Percentiles rank a stretch among this genome's conserved stretches.
Conservation (phyloP, 805 yeast species). For the Grigorovia humatica region DNA sequence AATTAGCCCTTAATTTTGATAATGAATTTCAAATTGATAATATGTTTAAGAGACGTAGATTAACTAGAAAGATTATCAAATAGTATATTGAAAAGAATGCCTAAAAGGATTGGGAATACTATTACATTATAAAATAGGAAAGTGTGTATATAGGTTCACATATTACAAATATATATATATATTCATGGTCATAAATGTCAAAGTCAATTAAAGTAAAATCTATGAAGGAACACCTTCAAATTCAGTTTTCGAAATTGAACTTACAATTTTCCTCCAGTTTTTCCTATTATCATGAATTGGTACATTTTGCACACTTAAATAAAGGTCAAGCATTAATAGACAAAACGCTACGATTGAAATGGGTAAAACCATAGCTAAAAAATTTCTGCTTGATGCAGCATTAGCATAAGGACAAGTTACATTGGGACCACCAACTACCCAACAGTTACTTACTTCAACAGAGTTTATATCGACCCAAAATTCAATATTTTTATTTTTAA, state of each 20-base stretch:
- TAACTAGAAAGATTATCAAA: conserved; percentile 42
- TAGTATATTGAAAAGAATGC: conserved; percentile 20
- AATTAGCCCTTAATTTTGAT: conserved; percentile 27
- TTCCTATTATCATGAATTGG: conserved; percentile 67
- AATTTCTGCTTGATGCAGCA: conserved; percentile 42
- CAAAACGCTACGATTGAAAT: conserved; percentile 48
- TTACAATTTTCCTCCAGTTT: conserved; percentile 49
- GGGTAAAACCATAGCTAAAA: conserved; percentile 57
- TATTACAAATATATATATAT: neutral
- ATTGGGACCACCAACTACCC: conserved; percentile 75
- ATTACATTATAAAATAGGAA: neutral
- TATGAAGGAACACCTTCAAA: conserved; percentile 86
- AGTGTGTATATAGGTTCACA: neutral
- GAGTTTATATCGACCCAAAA: conserved; percentile 79
- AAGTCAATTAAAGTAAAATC: neutral
- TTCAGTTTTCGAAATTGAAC: conserved; percentile 49
- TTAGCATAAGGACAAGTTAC: conserved; percentile 70
- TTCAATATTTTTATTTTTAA: conserved; percentile 1
- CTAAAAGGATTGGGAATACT: neutral
- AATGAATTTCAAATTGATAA: conserved; percentile 44
- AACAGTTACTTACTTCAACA: conserved; percentile 61
- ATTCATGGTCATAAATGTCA: neutral
- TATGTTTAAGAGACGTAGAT: conserved; percentile 48
- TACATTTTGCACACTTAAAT: conserved; percentile 46
- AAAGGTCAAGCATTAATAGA: conserved; percentile 40